phyloP scores from a whole-genome alignment of 169 alveolate species.

The Hepatocystis sp. region DNA sequence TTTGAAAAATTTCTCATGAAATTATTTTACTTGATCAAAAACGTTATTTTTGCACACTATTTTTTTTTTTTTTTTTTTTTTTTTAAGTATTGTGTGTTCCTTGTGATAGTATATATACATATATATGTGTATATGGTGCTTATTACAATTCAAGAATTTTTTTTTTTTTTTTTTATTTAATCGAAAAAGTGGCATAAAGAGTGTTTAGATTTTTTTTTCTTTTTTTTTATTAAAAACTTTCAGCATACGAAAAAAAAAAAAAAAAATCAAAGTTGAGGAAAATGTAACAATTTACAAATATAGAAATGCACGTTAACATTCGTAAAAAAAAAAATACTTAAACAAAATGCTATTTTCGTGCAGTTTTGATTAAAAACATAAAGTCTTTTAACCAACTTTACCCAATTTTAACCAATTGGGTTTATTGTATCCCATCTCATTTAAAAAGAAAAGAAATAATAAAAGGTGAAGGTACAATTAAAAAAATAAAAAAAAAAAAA shows the following conservation, averaged over 20 bases:
- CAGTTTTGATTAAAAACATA: no score
- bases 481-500: no score
- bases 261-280: not conserved
- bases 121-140: not conserved
- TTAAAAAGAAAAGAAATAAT: no score
- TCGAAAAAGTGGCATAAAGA: slow-evolving; percentile 25
- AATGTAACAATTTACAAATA: not conserved
- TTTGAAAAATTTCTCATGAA: slow-evolving; percentile 55
- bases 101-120: not conserved
- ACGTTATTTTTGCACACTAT: slow-evolving; percentile 32
- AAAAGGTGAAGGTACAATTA: no score
- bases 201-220: not conserved
- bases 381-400: no score
- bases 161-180: slow-evolving; percentile 19
- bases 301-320: not conserved
- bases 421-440: no score
- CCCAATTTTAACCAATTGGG: no score
- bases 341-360: no score
- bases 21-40: slow-evolving; percentile 24
- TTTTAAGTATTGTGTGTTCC: no score
- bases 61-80: slow-evolving; percentile 3
- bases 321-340: not conserved
- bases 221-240: not conserved
- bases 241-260: slow-evolving; percentile 3
- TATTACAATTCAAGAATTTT: slow-evolving; percentile 17